Evolutionary conservation across 1,139 yeast genomes (phyloP).

Genomic region (Yamadazyma friedrichii): DNA sequence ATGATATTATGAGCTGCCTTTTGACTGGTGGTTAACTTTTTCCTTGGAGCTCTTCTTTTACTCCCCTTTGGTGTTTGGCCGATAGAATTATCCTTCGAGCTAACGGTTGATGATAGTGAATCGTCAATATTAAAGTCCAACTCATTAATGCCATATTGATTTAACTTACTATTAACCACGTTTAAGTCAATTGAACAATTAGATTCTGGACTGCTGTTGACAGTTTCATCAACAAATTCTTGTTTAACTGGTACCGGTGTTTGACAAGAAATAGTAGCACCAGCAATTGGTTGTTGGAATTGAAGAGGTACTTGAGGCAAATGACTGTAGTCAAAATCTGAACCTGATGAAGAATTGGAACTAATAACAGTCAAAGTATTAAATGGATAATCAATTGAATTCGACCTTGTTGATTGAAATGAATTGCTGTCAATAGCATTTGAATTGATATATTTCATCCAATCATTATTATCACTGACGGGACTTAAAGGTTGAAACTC

Average conservation of each 20-base stretch:
- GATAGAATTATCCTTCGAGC: neutral
- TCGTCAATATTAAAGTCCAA: neutral
- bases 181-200: slow-evolving; percentile 10
- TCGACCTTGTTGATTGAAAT: slow-evolving; percentile 5
- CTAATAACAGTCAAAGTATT: neutral
- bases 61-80: neutral
- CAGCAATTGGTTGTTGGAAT: neutral
- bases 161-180: slow-evolving; percentile 13
- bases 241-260: neutral
- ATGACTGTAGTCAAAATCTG: neutral
- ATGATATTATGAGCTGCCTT: slow-evolving; percentile 72
- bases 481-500: slow-evolving; percentile 12
- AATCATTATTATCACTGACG: slow-evolving; percentile 15
- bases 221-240: neutral
- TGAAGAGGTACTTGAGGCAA: neutral
- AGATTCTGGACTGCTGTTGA: neutral
- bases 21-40: slow-evolving; percentile 58
- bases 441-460: slow-evolving; percentile 15
- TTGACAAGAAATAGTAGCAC: neutral
- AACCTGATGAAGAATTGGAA: neutral
- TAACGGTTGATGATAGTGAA: neutral
- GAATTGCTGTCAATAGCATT: slow-evolving; percentile 6
- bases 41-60: slow-evolving; percentile 50
- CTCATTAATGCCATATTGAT: slow-evolving; percentile 1
- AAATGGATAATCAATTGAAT: slow-evolving; percentile 2